Evolutionary conservation across 371 early-diverging fungal genomes (phyloP).

Genomic region (Mucor sp.): DNA sequence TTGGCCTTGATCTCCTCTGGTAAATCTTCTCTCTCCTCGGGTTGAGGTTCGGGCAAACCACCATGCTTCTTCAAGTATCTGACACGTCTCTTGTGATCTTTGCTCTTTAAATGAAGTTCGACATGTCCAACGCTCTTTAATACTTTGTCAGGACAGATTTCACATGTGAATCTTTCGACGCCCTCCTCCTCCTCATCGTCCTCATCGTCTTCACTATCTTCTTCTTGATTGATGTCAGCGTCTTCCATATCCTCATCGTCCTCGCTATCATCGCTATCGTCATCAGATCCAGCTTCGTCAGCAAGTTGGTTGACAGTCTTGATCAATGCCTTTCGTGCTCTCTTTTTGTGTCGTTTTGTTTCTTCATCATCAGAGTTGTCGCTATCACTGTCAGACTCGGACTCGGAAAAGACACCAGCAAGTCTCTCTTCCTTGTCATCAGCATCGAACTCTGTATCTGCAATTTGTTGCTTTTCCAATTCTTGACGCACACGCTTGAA

Average conservation of each 20-base stretch:
- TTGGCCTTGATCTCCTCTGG: constrained; percentile 9
- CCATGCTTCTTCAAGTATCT: constrained; percentile 21
- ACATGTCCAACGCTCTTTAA: constrained; percentile 32
- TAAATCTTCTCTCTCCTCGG: background rate
- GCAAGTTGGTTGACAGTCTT: constrained; percentile 16
- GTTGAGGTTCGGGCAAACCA: background rate
- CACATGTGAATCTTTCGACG: constrained; percentile 24
- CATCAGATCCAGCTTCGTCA: constrained; percentile 10
- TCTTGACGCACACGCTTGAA: constrained; percentile 44
- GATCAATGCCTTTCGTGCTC: constrained; percentile 20
- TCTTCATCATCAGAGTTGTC: constrained; percentile 32
- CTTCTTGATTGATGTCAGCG: background rate
- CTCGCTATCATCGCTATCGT: constrained; percentile 11
- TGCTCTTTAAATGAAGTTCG: constrained; percentile 35
- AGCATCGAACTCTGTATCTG: constrained; percentile 27
- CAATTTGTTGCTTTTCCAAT: constrained; percentile 42
- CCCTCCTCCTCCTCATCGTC: constrained; percentile 19
- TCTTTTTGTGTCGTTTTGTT: constrained; percentile 20
- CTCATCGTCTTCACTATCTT: constrained; percentile 13
- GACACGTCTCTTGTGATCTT: constrained; percentile 23
- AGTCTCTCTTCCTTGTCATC: constrained; percentile 30
- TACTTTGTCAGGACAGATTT: constrained; percentile 34
- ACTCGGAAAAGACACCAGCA: constrained; percentile 36
- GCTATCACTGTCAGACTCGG: constrained; percentile 15
- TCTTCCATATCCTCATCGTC: constrained; percentile 16